Evolutionary conservation across 306 rosid species (phyloP).

Genomic region (Quercus parvula): DNA sequence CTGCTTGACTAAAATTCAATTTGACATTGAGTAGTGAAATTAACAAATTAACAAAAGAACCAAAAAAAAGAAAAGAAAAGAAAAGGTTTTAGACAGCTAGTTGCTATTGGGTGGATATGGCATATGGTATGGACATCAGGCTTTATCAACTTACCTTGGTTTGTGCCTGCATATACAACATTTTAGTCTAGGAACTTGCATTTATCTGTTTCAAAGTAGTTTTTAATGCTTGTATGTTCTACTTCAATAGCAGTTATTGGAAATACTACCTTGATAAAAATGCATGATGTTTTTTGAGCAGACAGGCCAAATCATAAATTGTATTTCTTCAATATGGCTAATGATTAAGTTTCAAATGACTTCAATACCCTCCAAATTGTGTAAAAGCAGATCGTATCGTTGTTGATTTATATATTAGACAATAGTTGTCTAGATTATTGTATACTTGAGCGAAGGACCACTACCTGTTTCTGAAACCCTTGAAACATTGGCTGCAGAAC

Average conservation of each 20-base stretch:
- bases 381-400: slow-evolving; percentile 4
- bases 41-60: background rate
- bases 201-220: slow-evolving; percentile 3
- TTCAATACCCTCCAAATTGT: background rate
- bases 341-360: background rate
- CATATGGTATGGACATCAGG: background rate
- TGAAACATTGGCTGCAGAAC: background rate
- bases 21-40: background rate
- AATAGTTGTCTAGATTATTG: background rate
- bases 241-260: background rate
- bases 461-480: slow-evolving; percentile 11
- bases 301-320: background rate
- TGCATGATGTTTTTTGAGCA: background rate
- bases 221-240: slow-evolving; percentile 3
- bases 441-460: background rate
- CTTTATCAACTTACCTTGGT: background rate
- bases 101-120: background rate
- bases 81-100: background rate
- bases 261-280: background rate
- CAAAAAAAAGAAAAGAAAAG: background rate
- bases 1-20: background rate
- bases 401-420: background rate
- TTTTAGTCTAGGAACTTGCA: background rate
- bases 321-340: background rate
- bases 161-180: background rate